These are phyloP conservation scores for Exophiala sp. DNA, from an alignment of 2,329 filamentous ascomycete species.

Conservation along the genomic window DNA sequence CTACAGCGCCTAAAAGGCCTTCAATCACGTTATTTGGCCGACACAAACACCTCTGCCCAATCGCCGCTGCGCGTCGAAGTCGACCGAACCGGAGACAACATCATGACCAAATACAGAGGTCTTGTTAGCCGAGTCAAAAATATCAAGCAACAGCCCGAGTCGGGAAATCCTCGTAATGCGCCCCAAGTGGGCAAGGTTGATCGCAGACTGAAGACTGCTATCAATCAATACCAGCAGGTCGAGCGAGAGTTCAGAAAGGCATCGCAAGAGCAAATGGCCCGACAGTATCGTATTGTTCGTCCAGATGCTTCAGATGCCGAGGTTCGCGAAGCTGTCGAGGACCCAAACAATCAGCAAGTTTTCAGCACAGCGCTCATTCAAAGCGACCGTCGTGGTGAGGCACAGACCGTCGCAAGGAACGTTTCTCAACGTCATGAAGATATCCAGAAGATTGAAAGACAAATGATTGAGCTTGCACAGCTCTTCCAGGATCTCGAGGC, in stretches of 20 bases:
- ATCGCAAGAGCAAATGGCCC: conserved; percentile 76
- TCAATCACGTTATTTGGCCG: conserved; percentile 70
- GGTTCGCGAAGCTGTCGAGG: conserved; percentile 72
- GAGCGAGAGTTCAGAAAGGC: conserved; percentile 78
- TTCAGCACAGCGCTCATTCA: conserved; percentile 63
- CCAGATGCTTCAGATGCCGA: conserved; percentile 77
- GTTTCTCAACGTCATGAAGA: conserved; percentile 80
- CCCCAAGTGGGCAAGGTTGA: conserved; percentile 80
- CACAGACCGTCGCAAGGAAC: conserved; percentile 71
- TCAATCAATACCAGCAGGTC: conserved; percentile 74
- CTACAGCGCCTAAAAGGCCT: conserved; percentile 68
- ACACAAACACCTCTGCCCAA: conserved; percentile 68
- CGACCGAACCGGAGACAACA: conserved; percentile 69
- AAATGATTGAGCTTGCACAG: conserved; percentile 82
- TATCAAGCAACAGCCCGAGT: conserved; percentile 78
- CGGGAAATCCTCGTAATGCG: conserved; percentile 67
- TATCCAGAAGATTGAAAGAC: conserved; percentile 86
- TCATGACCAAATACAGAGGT: conserved; percentile 76
- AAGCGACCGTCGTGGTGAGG: conserved; percentile 76
- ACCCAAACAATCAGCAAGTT: conserved; percentile 67
- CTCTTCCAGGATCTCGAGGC: conserved; percentile 88
- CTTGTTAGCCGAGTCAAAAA: conserved; percentile 75
- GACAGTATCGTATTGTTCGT: conserved; percentile 86
- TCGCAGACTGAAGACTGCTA: conserved; percentile 72
- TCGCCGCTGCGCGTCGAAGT: conserved; percentile 65